phyloP scores from a whole-genome alignment of 2,329 filamentous ascomycete species.

The Penicillium digitatum region DNA sequence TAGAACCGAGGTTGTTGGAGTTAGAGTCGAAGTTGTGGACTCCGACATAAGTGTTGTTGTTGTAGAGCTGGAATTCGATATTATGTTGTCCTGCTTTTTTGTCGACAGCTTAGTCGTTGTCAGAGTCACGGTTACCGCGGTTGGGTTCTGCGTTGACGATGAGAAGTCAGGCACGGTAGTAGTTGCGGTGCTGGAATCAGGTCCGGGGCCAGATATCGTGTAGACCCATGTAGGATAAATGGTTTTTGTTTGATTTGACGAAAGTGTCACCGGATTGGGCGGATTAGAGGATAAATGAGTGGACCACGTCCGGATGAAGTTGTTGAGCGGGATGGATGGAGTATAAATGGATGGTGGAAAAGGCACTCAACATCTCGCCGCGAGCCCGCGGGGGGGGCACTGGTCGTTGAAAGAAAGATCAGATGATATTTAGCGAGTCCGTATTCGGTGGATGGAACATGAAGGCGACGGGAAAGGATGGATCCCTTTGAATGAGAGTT shows the following conservation, averaged over 20 bases:
- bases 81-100: not conserved
- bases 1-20: not conserved
- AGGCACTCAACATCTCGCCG: conserved; percentile 2
- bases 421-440: not conserved
- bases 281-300: not conserved
- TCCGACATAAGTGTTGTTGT: not conserved
- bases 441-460: conserved; percentile 2
- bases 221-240: conserved; percentile 5
- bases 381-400: not conserved
- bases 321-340: not conserved
- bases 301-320: not conserved
- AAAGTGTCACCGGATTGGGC: not conserved
- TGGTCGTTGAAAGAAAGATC: not conserved
- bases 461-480: not conserved
- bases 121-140: not conserved
- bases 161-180: not conserved
- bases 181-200: not conserved
- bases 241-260: conserved; percentile 3
- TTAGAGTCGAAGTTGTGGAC: not conserved
- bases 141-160: not conserved
- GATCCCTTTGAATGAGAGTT: conserved; percentile 1
- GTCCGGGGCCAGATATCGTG: not conserved
- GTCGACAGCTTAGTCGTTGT: not conserved
- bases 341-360: not conserved
- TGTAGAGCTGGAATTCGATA: not conserved